Evolutionary conservation across 352 stramenopile genomes (phyloP).

Genomic region (Phytopythium oedochilum): DNA sequence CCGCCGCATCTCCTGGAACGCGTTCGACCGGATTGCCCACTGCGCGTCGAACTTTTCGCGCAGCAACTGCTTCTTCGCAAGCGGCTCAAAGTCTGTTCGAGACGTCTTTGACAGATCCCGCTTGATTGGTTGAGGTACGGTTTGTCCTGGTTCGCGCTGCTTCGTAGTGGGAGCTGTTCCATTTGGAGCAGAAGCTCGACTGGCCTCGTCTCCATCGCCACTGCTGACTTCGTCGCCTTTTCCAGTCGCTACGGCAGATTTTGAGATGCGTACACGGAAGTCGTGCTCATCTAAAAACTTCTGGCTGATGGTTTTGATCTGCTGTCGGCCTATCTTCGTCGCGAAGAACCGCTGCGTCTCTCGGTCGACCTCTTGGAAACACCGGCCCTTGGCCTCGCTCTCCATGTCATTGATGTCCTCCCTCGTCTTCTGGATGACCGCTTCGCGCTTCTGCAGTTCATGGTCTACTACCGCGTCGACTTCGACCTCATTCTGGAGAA

Average conservation of each 20-base stretch:
- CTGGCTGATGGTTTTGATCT: conserved; percentile 52
- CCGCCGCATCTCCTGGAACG: conserved; percentile 74
- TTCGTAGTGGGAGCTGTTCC: neutral
- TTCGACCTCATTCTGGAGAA: conserved; percentile 66
- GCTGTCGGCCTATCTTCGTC: conserved; percentile 64
- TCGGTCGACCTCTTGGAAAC: conserved; percentile 69
- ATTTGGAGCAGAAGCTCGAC: neutral
- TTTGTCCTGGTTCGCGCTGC: neutral
- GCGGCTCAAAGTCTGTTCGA: conserved; percentile 63
- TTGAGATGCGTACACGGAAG: conserved; percentile 72
- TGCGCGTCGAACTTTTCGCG: conserved; percentile 68
- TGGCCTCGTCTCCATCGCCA: conserved; percentile 2
- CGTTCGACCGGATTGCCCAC: conserved; percentile 34
- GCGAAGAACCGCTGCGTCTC: conserved; percentile 61
- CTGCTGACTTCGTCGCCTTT: neutral
- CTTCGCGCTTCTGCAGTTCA: conserved; percentile 59
- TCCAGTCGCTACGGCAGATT: conserved; percentile 13
- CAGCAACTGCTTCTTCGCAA: conserved; percentile 81
- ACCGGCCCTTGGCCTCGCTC: conserved; percentile 61
- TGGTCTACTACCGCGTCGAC: conserved; percentile 65
- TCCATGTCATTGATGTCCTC: conserved; percentile 75
- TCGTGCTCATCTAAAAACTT: conserved; percentile 82
- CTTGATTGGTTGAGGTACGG: conserved; percentile 19
- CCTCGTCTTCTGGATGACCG: conserved; percentile 64
- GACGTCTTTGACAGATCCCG: conserved; percentile 62